Evolutionary conservation across 2,329 filamentous ascomycete species (phyloP), one percentile per base, ranked within the genome.

Genomic region (Cadophora malorum): DNA sequence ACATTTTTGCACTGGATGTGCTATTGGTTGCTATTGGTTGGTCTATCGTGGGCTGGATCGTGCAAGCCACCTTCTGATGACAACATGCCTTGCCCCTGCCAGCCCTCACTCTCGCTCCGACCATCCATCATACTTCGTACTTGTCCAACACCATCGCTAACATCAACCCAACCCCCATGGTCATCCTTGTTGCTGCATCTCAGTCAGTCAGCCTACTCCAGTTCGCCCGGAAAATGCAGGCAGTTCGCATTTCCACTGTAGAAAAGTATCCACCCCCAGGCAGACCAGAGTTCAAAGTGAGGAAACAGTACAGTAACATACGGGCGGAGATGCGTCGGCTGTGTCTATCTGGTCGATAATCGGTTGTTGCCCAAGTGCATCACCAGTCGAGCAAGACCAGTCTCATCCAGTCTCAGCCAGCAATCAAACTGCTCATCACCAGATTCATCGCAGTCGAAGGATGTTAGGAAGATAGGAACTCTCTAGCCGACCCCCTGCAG

Each of bases 141-240:
- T n/a, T n/a, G n/a, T 7, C 19, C 19, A 21, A 21, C 45, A 16
- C 45, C 45, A 49, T 49, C 45, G n/a, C n/a, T n/a, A 45, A 21
- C 45, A 19, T 3, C 52, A 55, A 35, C 28, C 50, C 10, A 55
- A n/a, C 52, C 12, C 14, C 28, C 52, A 55, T n/a, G 21, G 25
- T 35, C 28, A 55, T n/a, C 25, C 52, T 49, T 49, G 45, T 9
- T 14, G 45, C 19, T 49, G 45, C 45, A n/a, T 19, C 7, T 5
- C 28, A 21, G 53, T 56, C 53, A 35, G 53, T 56, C 53, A 56
- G 53, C 53, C 53, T n/a, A 31, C n/a, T 38, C 53, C 53, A 56
- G 53, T 38, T 38, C 53, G 53, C 28, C 28, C 31, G 28, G 53
- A 56, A 7, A 21, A 38, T 35, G 31, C 28, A 21, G 53, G 31